These are phyloP conservation scores for Alternaria sp. DNA, from an alignment of 2,329 filamentous ascomycete genomes.

Conservation along the genomic window DNA sequence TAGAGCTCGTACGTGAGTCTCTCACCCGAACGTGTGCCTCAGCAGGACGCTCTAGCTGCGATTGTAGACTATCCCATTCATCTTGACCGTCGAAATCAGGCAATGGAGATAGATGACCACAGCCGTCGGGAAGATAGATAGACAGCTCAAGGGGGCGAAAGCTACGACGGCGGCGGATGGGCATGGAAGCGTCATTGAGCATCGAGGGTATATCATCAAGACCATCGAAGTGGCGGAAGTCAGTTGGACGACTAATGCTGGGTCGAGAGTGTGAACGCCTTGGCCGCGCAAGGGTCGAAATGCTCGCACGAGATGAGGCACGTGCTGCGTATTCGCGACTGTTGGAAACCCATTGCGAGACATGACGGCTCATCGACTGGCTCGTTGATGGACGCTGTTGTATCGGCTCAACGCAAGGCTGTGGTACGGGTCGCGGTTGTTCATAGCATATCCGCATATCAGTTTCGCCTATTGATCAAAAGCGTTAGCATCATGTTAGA, in stretches of 20 bases:
- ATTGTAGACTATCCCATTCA: slow-evolving; percentile 34
- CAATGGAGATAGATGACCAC: slow-evolving; percentile 47
- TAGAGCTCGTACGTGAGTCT: slow-evolving; percentile 39
- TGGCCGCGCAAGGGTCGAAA: slow-evolving; percentile 42
- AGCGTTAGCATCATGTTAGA: slow-evolving; percentile 24
- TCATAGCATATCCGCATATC: slow-evolving; percentile 46
- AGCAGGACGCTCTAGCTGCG: slow-evolving; percentile 42
- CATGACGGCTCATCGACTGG: slow-evolving; percentile 45
- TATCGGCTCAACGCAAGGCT: slow-evolving; percentile 41
- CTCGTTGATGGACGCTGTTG: slow-evolving; percentile 45
- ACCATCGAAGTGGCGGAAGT: slow-evolving; percentile 48
- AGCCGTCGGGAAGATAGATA: slow-evolving; percentile 48
- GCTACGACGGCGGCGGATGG: slow-evolving; percentile 43
- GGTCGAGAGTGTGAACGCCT: slow-evolving; percentile 46
- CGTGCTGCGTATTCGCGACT: slow-evolving; percentile 47
- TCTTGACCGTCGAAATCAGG: slow-evolving; percentile 48
- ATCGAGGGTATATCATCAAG: slow-evolving; percentile 44
- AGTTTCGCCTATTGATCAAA: slow-evolving; percentile 24
- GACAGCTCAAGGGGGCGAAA: slow-evolving; percentile 52
- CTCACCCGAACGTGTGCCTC: slow-evolving; percentile 45
- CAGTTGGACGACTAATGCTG: slow-evolving; percentile 47
- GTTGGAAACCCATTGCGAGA: slow-evolving; percentile 48
- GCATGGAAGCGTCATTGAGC: slow-evolving; percentile 42
- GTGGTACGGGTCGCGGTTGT: slow-evolving; percentile 39
- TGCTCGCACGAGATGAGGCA: slow-evolving; percentile 46